Base-by-base conservation (phyloP, 2,329 filamentous ascomycete species). In the Zalaria sp. region DNA sequence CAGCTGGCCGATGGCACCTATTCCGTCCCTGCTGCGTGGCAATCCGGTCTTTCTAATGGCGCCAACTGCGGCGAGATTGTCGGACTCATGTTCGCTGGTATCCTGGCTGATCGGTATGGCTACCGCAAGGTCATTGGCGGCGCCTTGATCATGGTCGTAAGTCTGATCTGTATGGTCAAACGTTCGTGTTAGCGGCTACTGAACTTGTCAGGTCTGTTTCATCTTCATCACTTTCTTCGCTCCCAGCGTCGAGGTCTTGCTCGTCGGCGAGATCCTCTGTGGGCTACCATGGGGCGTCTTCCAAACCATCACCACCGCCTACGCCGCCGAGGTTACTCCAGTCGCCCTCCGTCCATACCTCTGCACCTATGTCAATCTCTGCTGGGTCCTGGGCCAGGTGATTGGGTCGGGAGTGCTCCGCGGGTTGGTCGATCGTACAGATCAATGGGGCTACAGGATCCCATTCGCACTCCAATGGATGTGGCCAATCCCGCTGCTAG, bases 251-350 rank as follows among this genome's bases (percentile, higher is more conserved):
- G 6, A 27, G 27, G 27, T 43, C 35, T 49, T 63, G n/a, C 50
- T 63, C 9, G 58, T 55, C 6, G 60, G 58, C 4, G 53, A 61
- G 41, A 49, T 65, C 10, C 51, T 66, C 5, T 59, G 55, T 29
- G 63, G 63, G n/a, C 53, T 63, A 37, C 58, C 57, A 3, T 56
- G 51, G 52, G 51, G 54, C 11, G 45, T 52, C 2, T 53, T 55
- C 25, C 46, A 50, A 6, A 52, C 48, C 1, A 55, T 63, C 27
- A 58, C 62, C 6, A 61, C 73, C 47, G 78, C 77, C 1, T 83
- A 83, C 52, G 79, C 79, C 27, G 77, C 76, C 42, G 80, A 84
- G 51, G 69, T 79, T 9, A 73, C 71, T 29, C 76, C 76, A 3
- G 61, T 73, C 35, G 67, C 67, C 1, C 64, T 79, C 34, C 67